These are phyloP conservation scores for Mycosphaerella arachidis DNA, from an alignment of 2,329 filamentous ascomycete species.

Conservation along the genomic window DNA sequence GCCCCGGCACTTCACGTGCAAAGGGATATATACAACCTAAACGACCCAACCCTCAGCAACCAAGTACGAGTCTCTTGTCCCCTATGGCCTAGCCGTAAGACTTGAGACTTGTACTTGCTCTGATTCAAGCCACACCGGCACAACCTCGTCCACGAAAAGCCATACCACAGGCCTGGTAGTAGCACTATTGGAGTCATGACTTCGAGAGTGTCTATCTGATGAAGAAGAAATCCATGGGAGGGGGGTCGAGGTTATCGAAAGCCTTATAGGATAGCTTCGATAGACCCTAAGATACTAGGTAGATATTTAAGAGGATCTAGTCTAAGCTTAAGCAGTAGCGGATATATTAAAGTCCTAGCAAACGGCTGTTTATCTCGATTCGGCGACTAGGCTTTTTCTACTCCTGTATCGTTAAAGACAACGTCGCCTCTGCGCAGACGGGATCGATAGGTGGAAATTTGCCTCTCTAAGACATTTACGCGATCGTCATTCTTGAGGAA, in stretches of 20 bases:
- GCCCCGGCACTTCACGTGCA: no score
- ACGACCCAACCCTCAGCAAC: no score
- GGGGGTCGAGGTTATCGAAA: conserved; percentile 52
- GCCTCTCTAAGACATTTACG: conserved; percentile 52
- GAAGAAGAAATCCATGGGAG: no score
- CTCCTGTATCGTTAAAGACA: conserved; percentile 60
- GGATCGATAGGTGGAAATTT: conserved; percentile 58
- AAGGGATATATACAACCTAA: no score
- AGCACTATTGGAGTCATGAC: no score
- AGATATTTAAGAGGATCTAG: conserved; percentile 33
- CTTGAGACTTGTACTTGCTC: no score
- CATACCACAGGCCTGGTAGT: no score
- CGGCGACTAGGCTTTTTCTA: conserved; percentile 55
- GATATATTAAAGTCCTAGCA: conserved; percentile 59
- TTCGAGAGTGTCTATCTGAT: no score
- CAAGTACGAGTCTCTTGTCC: no score
- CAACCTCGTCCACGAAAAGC: no score
- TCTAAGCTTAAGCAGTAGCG: conserved; percentile 56
- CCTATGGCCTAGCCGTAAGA: no score
- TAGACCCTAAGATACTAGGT: conserved; percentile 12
- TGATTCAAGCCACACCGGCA: no score
- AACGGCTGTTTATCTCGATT: conserved; percentile 64
- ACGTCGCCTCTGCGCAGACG: conserved; percentile 62
- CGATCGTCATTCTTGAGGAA: conserved; percentile 65
- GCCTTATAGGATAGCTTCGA: conserved; percentile 50